These are phyloP conservation scores for Cercospora sp. DNA, from an alignment of 2,329 filamentous ascomycete species.

Conservation along the genomic window DNA sequence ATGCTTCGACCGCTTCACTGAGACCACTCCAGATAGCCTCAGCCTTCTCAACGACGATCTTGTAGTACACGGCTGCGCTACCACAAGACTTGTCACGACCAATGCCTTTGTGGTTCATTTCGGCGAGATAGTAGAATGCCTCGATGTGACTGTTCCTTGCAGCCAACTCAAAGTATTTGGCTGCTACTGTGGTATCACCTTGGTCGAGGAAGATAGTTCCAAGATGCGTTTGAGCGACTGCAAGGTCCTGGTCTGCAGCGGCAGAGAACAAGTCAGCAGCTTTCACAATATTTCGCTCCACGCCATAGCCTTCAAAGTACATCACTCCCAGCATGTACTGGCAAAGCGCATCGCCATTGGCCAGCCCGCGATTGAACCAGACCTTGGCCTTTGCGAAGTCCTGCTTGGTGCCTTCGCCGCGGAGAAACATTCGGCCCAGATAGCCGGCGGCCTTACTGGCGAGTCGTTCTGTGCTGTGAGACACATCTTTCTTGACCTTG, in stretches of 20 bases:
- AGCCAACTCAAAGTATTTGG: constrained; percentile 84
- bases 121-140: constrained; percentile 87
- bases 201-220: constrained; percentile 85
- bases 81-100: constrained; percentile 77
- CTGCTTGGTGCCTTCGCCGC: constrained; percentile 80
- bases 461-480: constrained; percentile 70
- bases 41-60: constrained; percentile 85
- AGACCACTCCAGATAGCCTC: constrained; percentile 82
- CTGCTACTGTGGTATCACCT: constrained; percentile 76
- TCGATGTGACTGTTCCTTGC: constrained; percentile 81
- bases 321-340: constrained; percentile 83
- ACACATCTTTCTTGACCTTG: constrained; percentile 68
- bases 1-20: constrained; percentile 78
- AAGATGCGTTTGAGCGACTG: constrained; percentile 77
- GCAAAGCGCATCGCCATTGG: constrained; percentile 75
- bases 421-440: constrained; percentile 83
- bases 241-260: constrained; percentile 78
- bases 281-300: constrained; percentile 66
- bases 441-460: constrained; percentile 83
- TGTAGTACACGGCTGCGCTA: constrained; percentile 78
- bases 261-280: constrained; percentile 76
- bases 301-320: constrained; percentile 75
- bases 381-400: constrained; percentile 72
- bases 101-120: constrained; percentile 78
- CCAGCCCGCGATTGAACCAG: constrained; percentile 81